Evolutionary conservation across 163 green algal genomes (phyloP).

Genomic region (Prototheca wickerhamii): DNA sequence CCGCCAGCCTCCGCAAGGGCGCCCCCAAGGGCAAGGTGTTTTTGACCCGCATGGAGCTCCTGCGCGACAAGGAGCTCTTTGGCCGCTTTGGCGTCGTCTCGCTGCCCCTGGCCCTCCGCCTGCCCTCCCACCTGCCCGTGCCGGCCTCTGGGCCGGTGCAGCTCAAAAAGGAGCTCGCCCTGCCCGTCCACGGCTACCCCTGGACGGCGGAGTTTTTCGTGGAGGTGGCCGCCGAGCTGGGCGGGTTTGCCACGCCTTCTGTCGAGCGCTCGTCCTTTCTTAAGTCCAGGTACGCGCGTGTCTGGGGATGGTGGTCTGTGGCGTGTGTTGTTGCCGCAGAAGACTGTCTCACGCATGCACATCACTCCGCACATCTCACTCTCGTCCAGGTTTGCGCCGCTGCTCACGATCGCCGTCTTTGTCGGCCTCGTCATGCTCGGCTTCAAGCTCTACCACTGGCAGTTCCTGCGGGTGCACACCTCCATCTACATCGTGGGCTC

Average conservation of each 20-base stretch:
- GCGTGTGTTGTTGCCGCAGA: neutral
- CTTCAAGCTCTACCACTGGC: slow-evolving; percentile 40
- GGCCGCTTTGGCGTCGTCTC: slow-evolving; percentile 29
- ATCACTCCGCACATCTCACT: slow-evolving; percentile 29
- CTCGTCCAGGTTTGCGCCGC: slow-evolving; percentile 41
- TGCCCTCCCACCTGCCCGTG: slow-evolving; percentile 23
- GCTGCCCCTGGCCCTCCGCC: slow-evolving; percentile 37
- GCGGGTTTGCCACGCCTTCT: slow-evolving; percentile 28
- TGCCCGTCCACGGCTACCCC: slow-evolving; percentile 23
- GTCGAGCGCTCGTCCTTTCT: slow-evolving; percentile 43
- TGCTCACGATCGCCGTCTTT: slow-evolving; percentile 38
- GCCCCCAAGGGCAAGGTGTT: slow-evolving; percentile 26
- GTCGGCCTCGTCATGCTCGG: slow-evolving; percentile 14
- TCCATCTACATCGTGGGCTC: slow-evolving; percentile 36
- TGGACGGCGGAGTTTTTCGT: slow-evolving; percentile 39
- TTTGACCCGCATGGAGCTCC: slow-evolving; percentile 39
- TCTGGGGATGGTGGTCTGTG: neutral
- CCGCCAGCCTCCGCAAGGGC: neutral
- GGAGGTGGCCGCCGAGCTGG: slow-evolving; percentile 23
- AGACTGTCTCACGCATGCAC: neutral
- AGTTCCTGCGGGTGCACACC: slow-evolving; percentile 39
- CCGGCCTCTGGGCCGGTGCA: slow-evolving; percentile 3
- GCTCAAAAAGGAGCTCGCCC: slow-evolving; percentile 19
- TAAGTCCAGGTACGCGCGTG: slow-evolving; percentile 14
- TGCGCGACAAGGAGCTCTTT: slow-evolving; percentile 19